These are phyloP conservation scores for Hypoxylon lenormandii DNA, from an alignment of 495 filamentous ascomycete genomes.

Conservation along the genomic window DNA sequence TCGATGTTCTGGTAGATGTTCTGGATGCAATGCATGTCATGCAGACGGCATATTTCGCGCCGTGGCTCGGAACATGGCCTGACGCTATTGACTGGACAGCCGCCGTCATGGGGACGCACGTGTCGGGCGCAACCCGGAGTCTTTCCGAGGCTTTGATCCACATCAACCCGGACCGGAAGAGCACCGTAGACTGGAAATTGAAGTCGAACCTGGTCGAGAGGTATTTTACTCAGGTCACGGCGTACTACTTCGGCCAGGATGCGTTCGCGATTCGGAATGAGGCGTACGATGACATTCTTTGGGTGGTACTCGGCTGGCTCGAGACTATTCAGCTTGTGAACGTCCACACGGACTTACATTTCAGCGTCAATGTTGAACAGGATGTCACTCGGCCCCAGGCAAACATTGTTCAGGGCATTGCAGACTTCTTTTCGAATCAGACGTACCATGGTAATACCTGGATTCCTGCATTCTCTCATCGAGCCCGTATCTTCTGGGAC, in stretches of 20 bases:
- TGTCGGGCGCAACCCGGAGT: slow-evolving; percentile 75
- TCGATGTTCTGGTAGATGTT: slow-evolving; percentile 57
- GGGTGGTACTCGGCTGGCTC: slow-evolving; percentile 95
- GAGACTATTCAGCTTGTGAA: slow-evolving; percentile 81
- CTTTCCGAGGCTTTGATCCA: slow-evolving; percentile 62
- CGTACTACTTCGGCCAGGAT: slow-evolving; percentile 90
- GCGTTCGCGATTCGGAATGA: slow-evolving; percentile 78
- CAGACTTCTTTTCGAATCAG: slow-evolving; percentile 40
- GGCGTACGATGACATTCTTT: slow-evolving; percentile 96
- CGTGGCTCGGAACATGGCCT: slow-evolving; percentile 86
- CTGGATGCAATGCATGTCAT: slow-evolving; percentile 75
- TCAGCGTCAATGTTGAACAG: slow-evolving; percentile 16
- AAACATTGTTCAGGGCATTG: slow-evolving; percentile 18
- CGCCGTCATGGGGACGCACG: slow-evolving; percentile 83
- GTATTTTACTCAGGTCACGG: slow-evolving; percentile 80
- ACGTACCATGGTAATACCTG: slow-evolving; percentile 82
- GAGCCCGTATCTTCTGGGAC: slow-evolving; percentile 90
- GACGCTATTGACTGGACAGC: slow-evolving; percentile 92
- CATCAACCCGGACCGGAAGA: slow-evolving; percentile 28
- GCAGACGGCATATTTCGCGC: slow-evolving; percentile 80
- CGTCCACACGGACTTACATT: slow-evolving; percentile 60
- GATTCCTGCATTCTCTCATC: slow-evolving; percentile 81
- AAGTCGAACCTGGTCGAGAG: slow-evolving; percentile 80
- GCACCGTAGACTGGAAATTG: slow-evolving; percentile 55
- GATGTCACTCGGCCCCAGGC: slow-evolving; percentile 3